These are phyloP conservation scores for Blastomyces gilchristii DNA, from an alignment of 2,329 filamentous ascomycete genomes.

Conservation along the genomic window DNA sequence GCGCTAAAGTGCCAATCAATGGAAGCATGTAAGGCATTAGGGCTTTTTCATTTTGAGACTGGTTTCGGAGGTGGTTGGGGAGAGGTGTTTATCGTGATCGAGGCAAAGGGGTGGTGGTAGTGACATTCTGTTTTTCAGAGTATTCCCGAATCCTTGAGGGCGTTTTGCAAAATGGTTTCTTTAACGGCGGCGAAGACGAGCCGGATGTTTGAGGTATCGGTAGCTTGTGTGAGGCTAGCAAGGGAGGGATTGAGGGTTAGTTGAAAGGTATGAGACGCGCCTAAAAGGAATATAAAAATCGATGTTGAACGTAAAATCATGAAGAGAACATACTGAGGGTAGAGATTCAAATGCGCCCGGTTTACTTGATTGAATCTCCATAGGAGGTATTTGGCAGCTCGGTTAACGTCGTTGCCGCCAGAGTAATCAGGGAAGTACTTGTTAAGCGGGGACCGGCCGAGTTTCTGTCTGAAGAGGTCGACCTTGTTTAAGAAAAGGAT, in stretches of 20 bases:
- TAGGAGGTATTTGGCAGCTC: conserved; percentile 91
- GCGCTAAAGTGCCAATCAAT: neutral
- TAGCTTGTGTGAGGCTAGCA: conserved; percentile 85
- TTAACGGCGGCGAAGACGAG: conserved; percentile 97
- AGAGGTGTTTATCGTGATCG: too few species aligned
- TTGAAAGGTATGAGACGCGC: conserved; percentile 13
- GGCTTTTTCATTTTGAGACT: neutral
- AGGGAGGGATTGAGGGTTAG: conserved; percentile 16
- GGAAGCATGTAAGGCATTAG: conserved; percentile 5
- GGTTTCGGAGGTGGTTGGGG: neutral
- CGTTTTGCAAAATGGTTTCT: conserved; percentile 97
- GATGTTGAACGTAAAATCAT: neutral
- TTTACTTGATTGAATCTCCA: conserved; percentile 99
- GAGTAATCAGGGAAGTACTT: conserved; percentile 99
- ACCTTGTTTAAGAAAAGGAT: conserved; percentile 99
- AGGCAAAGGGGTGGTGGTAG: neutral
- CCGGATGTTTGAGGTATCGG: conserved; percentile 95
- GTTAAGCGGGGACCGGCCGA: conserved; percentile 74
- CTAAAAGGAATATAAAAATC: neutral
- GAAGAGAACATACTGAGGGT: conserved; percentile 64
- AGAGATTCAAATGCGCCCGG: conserved; percentile 86
- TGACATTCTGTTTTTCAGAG: conserved; percentile 44
- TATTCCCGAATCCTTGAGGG: conserved; percentile 94
- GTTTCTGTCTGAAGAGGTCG: conserved; percentile 93
- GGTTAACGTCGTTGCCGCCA: conserved; percentile 93